These are phyloP conservation scores for Pyronema domesticum DNA, from an alignment of 495 filamentous ascomycete species.

Conservation along the genomic window DNA sequence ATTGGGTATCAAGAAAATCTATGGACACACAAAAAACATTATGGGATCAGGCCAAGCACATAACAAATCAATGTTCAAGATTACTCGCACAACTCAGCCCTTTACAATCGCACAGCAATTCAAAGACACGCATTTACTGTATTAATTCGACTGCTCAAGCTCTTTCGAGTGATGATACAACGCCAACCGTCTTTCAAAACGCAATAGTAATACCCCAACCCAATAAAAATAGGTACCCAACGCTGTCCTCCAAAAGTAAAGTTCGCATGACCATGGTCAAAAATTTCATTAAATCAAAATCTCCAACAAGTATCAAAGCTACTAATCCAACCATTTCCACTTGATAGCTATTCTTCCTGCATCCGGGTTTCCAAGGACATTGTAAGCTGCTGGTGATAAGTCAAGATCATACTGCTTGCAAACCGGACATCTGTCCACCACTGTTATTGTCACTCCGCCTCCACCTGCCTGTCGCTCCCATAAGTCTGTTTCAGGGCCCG, in stretches of 20 bases:
- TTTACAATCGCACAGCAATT: neutral
- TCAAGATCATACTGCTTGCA: conserved; percentile 20
- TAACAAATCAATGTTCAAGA: too few species aligned
- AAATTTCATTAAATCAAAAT: neutral
- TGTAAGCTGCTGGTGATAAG: conserved; percentile 15
- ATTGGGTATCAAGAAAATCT: too few species aligned
- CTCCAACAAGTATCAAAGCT: neutral
- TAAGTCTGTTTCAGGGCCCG: neutral
- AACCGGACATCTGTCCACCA: conserved; percentile 22
- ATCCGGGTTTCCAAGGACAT: conserved; percentile 12
- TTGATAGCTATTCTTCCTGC: conserved; percentile 13
- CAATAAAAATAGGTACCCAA: neutral
- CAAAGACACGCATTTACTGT: neutral
- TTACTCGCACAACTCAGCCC: neutral
- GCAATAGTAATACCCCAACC: neutral
- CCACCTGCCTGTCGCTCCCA: conserved; percentile 12
- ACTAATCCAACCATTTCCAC: conserved; percentile 19
- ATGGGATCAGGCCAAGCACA: too few species aligned
- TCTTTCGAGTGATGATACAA: neutral
- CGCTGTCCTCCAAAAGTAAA: conserved; percentile 1
- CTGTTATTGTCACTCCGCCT: conserved; percentile 19
- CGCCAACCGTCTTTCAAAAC: neutral
- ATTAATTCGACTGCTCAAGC: neutral
- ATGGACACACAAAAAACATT: too few species aligned
- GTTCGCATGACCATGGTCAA: neutral